Evolutionary conservation across 1,284 basidiomycete genomes (phyloP).

Genomic region (Boletellus deceptivus): DNA sequence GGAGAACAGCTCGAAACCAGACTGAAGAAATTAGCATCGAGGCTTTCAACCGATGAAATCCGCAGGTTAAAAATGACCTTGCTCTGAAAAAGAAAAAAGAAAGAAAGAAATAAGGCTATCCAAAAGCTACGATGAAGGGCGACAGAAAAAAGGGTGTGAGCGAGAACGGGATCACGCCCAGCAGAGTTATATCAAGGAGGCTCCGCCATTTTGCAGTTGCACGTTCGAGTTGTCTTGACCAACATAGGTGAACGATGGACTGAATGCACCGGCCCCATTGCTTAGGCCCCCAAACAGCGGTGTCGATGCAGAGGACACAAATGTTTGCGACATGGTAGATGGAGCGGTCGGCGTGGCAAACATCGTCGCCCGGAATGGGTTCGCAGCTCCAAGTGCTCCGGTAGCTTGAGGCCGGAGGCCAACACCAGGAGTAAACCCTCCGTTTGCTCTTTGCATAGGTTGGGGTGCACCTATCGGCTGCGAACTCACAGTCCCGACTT

Average conservation of each 20-base stretch:
- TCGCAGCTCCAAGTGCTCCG: slow-evolving; percentile 55
- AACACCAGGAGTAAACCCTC: slow-evolving; percentile 47
- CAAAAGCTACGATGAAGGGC: not conserved
- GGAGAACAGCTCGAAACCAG: not conserved
- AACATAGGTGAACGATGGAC: slow-evolving; percentile 12
- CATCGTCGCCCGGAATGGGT: slow-evolving; percentile 76
- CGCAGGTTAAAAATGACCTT: not conserved
- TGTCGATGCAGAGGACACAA: slow-evolving; percentile 24
- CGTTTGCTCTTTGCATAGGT: slow-evolving; percentile 30
- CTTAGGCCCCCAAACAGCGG: slow-evolving; percentile 24
- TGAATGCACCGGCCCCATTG: slow-evolving; percentile 10
- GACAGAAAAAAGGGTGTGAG: slow-evolving; percentile 4
- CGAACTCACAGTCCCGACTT: slow-evolving; percentile 15
- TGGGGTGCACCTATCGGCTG: slow-evolving; percentile 26
- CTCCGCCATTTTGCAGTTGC: slow-evolving; percentile 35
- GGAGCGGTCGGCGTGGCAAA: slow-evolving; percentile 26
- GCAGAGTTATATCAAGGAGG: slow-evolving; percentile 38
- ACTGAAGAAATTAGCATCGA: not conserved
- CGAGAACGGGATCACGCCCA: not conserved
- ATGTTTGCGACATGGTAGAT: slow-evolving; percentile 1
- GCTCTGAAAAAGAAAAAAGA: not conserved
- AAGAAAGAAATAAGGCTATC: not conserved
- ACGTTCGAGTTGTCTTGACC: slow-evolving; percentile 26
- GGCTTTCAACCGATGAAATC: slow-evolving; percentile 10
- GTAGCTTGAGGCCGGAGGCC: slow-evolving; percentile 75